Base-by-base conservation (phyloP, 768 basidiomycete species). In the Lactifluus volemus region DNA sequence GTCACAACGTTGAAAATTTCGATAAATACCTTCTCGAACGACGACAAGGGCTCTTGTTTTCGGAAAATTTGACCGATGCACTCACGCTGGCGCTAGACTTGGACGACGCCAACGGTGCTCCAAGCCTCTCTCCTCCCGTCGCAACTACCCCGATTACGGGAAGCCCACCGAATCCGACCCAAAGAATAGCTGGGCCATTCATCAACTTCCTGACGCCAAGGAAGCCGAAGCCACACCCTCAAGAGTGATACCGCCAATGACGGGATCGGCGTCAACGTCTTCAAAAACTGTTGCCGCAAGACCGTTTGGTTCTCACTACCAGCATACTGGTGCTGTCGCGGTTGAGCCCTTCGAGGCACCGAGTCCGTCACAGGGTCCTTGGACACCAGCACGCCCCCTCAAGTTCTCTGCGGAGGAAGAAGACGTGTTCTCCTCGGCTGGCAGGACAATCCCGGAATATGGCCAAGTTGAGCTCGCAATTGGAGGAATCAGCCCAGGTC, bases 41-140 rank as follows among this genome's bases (percentile, higher is more conserved):
- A 39, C 81, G 96, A 17, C 88, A 88, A 69, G 95, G 94, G 2
- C 78, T 98, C 9, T 74, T 96, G 17, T 97, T 96, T 72, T 88
- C 88, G 4, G 94, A 97, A 73, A 94, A 94, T 70, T 75, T 97
- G 39, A 89, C 85, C 7, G 96, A 98, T 67, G 95, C 95, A 4
- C 76, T 98, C 60, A 87, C 80, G 49, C 75, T 92, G 49, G 80
- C 78, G 14, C 75, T 93, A 57, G 87, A 93, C 59, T 72, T 88
- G 25, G 75, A 78, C 2, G 77, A 83, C 55, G 71, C 77, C 12
- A 70, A 61, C 25, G 54, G 63, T 53, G 52, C 53, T 21, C 58
- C 53, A n/a, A 52, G 64, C 15, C 64, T 61, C 65, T 66, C 44
- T 63, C 69, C 41, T 62, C 68, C 45, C 58, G 68, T n/a, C 58